Evolutionary conservation across 306 rosid species (phyloP), one percentile per base, ranked within the genome.

Genomic region (Trifolium pratense): DNA sequence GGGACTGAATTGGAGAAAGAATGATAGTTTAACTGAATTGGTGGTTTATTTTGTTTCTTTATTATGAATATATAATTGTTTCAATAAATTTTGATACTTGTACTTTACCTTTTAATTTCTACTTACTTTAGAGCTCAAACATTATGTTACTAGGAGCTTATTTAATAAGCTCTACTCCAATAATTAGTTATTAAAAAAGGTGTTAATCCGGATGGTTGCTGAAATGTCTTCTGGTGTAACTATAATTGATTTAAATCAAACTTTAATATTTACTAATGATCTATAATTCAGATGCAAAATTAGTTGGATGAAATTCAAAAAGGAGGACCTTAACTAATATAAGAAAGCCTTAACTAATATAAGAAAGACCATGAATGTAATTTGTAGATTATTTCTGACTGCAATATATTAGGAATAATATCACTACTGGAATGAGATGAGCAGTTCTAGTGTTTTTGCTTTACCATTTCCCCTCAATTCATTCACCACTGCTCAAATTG

Each of bases 11-110:
- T 32, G 36, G 36, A 32, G 7, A 32, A 36, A 36, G 9, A 36
- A 7, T 36, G 39, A 7, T 36, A 36, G 39, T 36, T 1, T 36
- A 36, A 36, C 39, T 8, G 39, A 36, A 36, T 36, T 36, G 39
- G 1, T 36, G 39, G 2, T 36, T 36, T 36, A 36, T 36, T 36
- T 29, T 78, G 26, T 69, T 67, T 66, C 39, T 16, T 14, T 63
- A 59, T 46, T 40, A 5, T 36, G 45, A 36, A 29, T 66, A 15
- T 58, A 49, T 48, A 42, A 39, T 17, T 70, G 70, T 75, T 70
- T 76, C 78, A 81, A 76, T 81, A n/a, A 3, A 37, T 48, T 66
- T 57, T 55, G 60, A 65, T 48, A 23, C 8, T 58, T 4, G 21
- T 42, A 52, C 53, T 57, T 23, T 57, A 14, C 48, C 67, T 5